phyloP scores from a whole-genome alignment of 2,329 filamentous ascomycete species.

The Lecanicillium sp. region DNA sequence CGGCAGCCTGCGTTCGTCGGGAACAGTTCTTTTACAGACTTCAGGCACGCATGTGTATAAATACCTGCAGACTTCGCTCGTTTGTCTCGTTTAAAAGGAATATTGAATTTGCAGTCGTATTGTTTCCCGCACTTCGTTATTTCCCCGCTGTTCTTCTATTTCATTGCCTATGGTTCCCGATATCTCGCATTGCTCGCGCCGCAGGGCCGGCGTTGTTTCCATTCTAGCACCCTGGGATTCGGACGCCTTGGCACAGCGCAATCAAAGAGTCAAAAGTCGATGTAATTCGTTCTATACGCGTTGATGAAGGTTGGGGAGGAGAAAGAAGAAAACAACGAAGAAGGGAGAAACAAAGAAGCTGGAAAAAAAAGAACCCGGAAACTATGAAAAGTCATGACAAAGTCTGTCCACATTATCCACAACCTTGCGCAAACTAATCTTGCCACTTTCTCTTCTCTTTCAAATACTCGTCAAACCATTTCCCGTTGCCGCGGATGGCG shows the following conservation, averaged over 20 bases:
- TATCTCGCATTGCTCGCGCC: too few species aligned
- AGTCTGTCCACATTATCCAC: constrained; percentile 12
- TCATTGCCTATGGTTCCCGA: too few species aligned
- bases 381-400: constrained; percentile 12
- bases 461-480: constrained; percentile 1
- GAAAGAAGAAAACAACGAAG: constrained; percentile 4
- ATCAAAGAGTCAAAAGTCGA: background rate
- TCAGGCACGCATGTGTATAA: too few species aligned
- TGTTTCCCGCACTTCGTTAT: background rate
- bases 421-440: constrained; percentile 8
- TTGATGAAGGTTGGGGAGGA: background rate
- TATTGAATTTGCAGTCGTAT: background rate
- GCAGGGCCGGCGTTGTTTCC: too few species aligned
- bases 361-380: constrained; percentile 10
- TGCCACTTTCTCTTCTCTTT: constrained; percentile 2
- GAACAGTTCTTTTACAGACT: too few species aligned
- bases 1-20: too few species aligned
- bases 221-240: too few species aligned
- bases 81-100: too few species aligned
- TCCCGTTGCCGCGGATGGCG: background rate
- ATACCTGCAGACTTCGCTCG: background rate
- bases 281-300: constrained; percentile 12
- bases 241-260: too few species aligned
- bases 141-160: background rate
- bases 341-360: constrained; percentile 12